These are phyloP conservation scores for Rhodosporidiobolus odoratus DNA, from an alignment of 768 basidiomycete genomes.

Conservation along the genomic window DNA sequence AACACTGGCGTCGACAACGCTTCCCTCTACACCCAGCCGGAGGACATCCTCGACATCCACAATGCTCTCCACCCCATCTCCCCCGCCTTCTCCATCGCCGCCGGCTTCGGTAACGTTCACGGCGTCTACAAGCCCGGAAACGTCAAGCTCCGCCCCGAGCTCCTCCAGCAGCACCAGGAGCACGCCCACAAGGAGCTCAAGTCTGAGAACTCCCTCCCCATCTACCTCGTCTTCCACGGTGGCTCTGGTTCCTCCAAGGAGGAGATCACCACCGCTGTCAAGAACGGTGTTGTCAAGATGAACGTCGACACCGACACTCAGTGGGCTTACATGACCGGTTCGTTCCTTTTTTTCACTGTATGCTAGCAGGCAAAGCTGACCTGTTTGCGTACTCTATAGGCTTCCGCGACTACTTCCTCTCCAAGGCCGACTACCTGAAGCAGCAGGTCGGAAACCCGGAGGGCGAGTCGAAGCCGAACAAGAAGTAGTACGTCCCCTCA, in stretches of 20 bases:
- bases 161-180: slow-evolving; percentile 84
- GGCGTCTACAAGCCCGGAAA: slow-evolving; percentile 99
- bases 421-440: slow-evolving; percentile 80
- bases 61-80: slow-evolving; percentile 72
- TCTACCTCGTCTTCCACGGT: slow-evolving; percentile 99
- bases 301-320: slow-evolving; percentile 57
- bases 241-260: slow-evolving; percentile 95
- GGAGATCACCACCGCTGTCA: slow-evolving; percentile 87
- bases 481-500: slow-evolving; percentile 58
- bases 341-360: background rate
- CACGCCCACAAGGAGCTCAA: slow-evolving; percentile 63
- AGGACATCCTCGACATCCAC: slow-evolving; percentile 90
- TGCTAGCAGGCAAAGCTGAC: slow-evolving; percentile 77
- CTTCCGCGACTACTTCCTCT: slow-evolving; percentile 69
- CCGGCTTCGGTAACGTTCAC: slow-evolving; percentile 97
- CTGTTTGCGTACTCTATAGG: slow-evolving; percentile 68
- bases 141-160: slow-evolving; percentile 83
- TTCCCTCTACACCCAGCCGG: slow-evolving; percentile 91
- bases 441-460: slow-evolving; percentile 97
- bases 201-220: slow-evolving; percentile 65
- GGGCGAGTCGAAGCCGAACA: slow-evolving; percentile 95
- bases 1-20: slow-evolving; percentile 89
- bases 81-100: slow-evolving; percentile 95
- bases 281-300: slow-evolving; percentile 96
- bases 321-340: too few species aligned